phyloP scores from a whole-genome alignment of 2,329 filamentous ascomycete species.

The Verticillium longisporum region DNA sequence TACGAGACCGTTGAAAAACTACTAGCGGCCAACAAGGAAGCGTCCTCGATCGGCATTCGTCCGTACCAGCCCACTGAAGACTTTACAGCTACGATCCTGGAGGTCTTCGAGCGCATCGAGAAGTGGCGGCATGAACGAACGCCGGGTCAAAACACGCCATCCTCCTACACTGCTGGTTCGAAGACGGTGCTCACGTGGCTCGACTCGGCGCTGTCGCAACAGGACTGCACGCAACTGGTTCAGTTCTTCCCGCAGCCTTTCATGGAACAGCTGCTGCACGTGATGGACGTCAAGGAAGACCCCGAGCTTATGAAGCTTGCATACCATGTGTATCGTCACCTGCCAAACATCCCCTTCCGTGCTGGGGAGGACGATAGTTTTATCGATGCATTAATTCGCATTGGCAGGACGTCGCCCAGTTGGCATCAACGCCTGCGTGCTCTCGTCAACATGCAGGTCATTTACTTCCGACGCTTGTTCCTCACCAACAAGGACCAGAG shows the following conservation, averaged over 20 bases:
- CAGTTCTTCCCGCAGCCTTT: constrained; percentile 86
- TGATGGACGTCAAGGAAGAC: constrained; percentile 99
- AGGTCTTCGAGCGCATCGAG: constrained; percentile 74
- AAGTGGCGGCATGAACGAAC: constrained; percentile 78
- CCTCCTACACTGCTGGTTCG: constrained; percentile 88
- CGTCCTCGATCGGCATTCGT: constrained; percentile 75
- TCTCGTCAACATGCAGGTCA: constrained; percentile 96
- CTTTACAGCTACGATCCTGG: constrained; percentile 63
- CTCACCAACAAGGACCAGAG: constrained; percentile 70
- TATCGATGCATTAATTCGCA: constrained; percentile 77
- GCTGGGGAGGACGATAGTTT: constrained; percentile 79
- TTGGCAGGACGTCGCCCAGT: constrained; percentile 74
- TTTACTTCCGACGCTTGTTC: constrained; percentile 96
- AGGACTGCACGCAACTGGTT: constrained; percentile 86
- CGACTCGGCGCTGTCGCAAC: constrained; percentile 81
- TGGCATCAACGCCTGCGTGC: constrained; percentile 96
- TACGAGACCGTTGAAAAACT: constrained; percentile 73
- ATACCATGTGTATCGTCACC: constrained; percentile 93
- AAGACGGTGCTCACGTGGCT: constrained; percentile 97
- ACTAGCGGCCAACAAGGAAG: constrained; percentile 68
- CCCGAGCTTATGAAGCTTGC: constrained; percentile 89
- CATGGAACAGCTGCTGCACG: constrained; percentile 89
- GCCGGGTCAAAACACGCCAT: constrained; percentile 87
- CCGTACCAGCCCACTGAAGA: constrained; percentile 76
- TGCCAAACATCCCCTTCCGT: constrained; percentile 91